Evolutionary conservation across 371 early-diverging fungal species (phyloP), one percentile per base, ranked within the genome.

Genomic region (Funneliformis caledonium): DNA sequence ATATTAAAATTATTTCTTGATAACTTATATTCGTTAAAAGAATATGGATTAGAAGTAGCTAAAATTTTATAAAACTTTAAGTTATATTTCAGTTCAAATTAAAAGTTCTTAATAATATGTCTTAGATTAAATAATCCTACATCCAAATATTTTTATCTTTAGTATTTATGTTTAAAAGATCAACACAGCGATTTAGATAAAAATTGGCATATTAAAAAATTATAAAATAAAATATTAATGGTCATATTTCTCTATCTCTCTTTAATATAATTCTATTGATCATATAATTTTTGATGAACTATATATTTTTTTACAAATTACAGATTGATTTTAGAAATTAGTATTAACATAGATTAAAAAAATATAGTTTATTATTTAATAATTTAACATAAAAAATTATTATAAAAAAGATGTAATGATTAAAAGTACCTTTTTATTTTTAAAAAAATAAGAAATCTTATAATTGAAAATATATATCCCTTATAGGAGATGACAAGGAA

Each of bases 151-250:
- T 69, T 69, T 69, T 69, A 45, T 19, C 47, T 45, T 47, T 69
- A 47, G 70, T 69, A 45, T n/a, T 16, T 16, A 69, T 69, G 70
- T 69, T 69, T 45, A 7, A 69, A 69, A 69, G 5, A 69, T 45
- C 47, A 69, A 45, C 14, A 47, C 45, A 22, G 12, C 14, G 60
- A 60, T 60, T 60, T 60, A 60, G 14, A 60, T n/a, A n/a, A n/a
- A n/a, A n/a, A n/a, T n/a, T n/a, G n/a, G n/a, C n/a, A n/a, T n/a
- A n/a, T n/a, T n/a, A n/a, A n/a, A n/a, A n/a, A n/a, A n/a, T n/a
- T n/a, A n/a, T n/a, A n/a, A n/a, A n/a, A n/a, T n/a, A n/a, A n/a
- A n/a, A n/a, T n/a, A 26, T 65, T 65, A 11, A 10, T 65, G 5
- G 22, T 22, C 31, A 14, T 65, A 10, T 26, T 31, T 65, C 4